Base-by-base conservation (phyloP, 78 protist species). In the Tieghemostelium lacteum region DNA sequence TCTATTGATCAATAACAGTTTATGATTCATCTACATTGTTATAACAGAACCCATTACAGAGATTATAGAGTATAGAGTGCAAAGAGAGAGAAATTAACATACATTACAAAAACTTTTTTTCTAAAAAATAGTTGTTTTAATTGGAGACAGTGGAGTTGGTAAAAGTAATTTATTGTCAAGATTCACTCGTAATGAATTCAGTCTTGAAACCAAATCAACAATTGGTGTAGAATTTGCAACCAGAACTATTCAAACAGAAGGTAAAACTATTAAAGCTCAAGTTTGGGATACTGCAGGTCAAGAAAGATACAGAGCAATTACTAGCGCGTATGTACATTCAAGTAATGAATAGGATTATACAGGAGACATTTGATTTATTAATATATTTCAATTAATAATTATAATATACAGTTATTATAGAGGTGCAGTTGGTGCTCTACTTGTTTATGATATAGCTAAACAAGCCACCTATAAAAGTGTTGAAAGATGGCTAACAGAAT, bases 181-280 rank as follows among this genome's bases (percentile, higher is more conserved):
- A 54, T 75, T 78, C 60, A 67, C 85, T 34, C 70, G 98, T 49
- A 97, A 98, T 74, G 99, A 98, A 87, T 99, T 99, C 95, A 97
- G 95, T 77, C 85, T 96, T 28, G 99, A 98, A 78, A 93, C 98
- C 12, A 98, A 97, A 80, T 86, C 98, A 17, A 99, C 99, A 8
- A 98, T 99, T 63, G 99, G 99, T 26, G 99, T 98, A 39, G 99
- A 99, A 89, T 98, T 98, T 76, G 99, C 99, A 36, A 98, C 98
- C 16, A 86, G 98, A 37, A 88, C 96, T 65, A 92, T 97, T 28
- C 31, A 75, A 63, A 63, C 89, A 26, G 98, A 99, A 14, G 97
- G 95, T 55, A 96, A 98, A 89, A 93, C 73, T 37, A 83, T 83
- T 33, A 83, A 91, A 63, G 94, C 94, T 16, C 92, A 91, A 63